Evolutionary conservation across 2,329 filamentous ascomycete species (phyloP).

Genomic region (Stagonosporopsis chrysanthemi): DNA sequence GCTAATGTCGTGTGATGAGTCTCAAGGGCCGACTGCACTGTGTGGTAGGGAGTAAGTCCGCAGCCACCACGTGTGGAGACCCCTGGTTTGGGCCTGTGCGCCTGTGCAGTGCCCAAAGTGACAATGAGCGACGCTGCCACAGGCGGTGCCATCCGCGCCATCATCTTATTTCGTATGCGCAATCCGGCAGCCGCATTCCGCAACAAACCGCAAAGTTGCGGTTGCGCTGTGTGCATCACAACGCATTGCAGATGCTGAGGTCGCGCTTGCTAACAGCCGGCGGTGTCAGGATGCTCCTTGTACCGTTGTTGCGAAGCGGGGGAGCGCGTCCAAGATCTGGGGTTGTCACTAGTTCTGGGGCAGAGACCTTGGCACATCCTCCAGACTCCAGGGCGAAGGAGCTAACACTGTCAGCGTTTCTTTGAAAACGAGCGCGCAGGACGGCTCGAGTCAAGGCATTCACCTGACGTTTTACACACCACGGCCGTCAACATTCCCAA

Average conservation of each 20-base stretch:
- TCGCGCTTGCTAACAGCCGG: not conserved
- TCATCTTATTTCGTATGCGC: slow-evolving; percentile 16
- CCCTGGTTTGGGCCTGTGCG: slow-evolving; percentile 20
- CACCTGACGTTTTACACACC: not conserved
- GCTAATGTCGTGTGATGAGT: slow-evolving; percentile 26
- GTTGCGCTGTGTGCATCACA: not conserved
- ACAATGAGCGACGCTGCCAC: slow-evolving; percentile 25
- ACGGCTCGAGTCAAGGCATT: slow-evolving; percentile 4
- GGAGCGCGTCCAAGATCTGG: slow-evolving; percentile 12
- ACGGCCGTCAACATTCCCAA: not conserved
- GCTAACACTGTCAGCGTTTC: not conserved
- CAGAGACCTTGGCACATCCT: slow-evolving; percentile 23
- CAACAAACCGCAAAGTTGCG: not conserved
- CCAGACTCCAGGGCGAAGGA: slow-evolving; percentile 4
- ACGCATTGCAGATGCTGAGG: not conserved
- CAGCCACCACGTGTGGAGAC: slow-evolving; percentile 33
- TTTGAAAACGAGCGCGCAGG: not conserved
- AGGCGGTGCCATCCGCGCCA: slow-evolving; percentile 26
- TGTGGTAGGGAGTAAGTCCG: slow-evolving; percentile 13
- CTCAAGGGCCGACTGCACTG: slow-evolving; percentile 16
- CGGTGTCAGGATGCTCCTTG: slow-evolving; percentile 11
- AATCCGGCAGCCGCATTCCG: slow-evolving; percentile 6
- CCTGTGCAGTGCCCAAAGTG: slow-evolving; percentile 26
- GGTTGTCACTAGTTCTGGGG: slow-evolving; percentile 29
- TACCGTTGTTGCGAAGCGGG: slow-evolving; percentile 24